Base-by-base conservation (phyloP, 768 basidiomycete genomes). In the Lactarius akahatsu region DNA sequence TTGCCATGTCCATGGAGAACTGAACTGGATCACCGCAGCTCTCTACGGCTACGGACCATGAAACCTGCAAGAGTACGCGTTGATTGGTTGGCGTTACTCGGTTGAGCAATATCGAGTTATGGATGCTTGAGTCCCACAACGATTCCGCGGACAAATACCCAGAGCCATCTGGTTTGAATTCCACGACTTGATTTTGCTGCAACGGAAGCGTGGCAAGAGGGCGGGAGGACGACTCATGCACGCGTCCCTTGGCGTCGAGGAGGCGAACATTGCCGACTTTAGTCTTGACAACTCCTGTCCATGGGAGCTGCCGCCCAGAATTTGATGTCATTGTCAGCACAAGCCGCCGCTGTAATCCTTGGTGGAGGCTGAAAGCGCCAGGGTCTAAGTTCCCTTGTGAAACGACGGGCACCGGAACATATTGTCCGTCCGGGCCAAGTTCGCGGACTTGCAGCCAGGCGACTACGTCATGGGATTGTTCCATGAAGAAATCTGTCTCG, bases 71-170 rank as follows among this genome's bases (percentile, higher is more conserved):
- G 38, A 97, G 79, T 11, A 97, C 81, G 43, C 92, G 87, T 70
- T 96, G 92, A 56, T 87, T 86, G 4, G 85, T 73, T 3, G 85
- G 81, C 2, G 95, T 96, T 45, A 94, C 88, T 32, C 89, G 85
- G 75, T 99, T 96, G 67, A 99, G 82, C 54, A 96, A 78, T 18
- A 86, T 75, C 15, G 93, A 94, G 70, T 93, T 87, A 75, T 98
- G 97, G 15, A 92, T 78, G 64, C 94, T 94, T 1, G 93, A 94
- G 77, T 99, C 97, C 96, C 96, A 98, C 7, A 91, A 80, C 1
- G 89, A 89, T 62, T 87, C 85, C 10, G 86, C 88, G 26, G 82
- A 78, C 55, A 98, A 76, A 8, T 76, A 74, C 13, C 92, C 88
- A 9, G 91, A 92, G 3, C 96, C 96, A 76, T 98, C 95, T 1